phyloP scores from a whole-genome alignment of 2,329 filamentous ascomycete species.

The Talaromyces sp. region DNA sequence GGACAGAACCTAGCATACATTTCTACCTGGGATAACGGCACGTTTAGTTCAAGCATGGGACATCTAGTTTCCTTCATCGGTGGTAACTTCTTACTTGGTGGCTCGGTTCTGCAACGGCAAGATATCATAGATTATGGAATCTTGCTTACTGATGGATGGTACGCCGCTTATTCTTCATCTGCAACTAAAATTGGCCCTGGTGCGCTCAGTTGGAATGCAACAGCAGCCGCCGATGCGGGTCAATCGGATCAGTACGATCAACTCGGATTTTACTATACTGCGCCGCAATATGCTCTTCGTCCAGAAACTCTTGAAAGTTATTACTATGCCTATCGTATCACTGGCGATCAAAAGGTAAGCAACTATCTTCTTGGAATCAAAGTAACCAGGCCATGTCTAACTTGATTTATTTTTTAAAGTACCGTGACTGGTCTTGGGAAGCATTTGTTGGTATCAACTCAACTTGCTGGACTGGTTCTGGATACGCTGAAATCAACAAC shows the following conservation, averaged over 20 bases:
- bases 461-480: constrained; percentile 60
- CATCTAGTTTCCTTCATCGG: constrained; percentile 75
- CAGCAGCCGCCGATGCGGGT: constrained; percentile 37
- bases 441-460: constrained; percentile 65
- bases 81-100: constrained; percentile 82
- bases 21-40: constrained; percentile 32
- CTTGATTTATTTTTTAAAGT: constrained; percentile 33
- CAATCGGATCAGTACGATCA: constrained; percentile 57
- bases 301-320: constrained; percentile 79
- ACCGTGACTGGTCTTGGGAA: constrained; percentile 80
- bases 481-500: constrained; percentile 61
- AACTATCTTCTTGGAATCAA: background rate
- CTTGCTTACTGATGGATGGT: constrained; percentile 65
- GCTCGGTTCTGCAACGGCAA: constrained; percentile 60
- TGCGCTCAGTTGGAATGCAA: constrained; percentile 58
- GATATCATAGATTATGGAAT: constrained; percentile 74
- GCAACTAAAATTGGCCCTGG: constrained; percentile 74
- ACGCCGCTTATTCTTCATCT: constrained; percentile 65
- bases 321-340: constrained; percentile 82
- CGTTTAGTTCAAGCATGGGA: constrained; percentile 29
- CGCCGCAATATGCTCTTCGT: constrained; percentile 61
- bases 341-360: constrained; percentile 57
- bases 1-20: constrained; percentile 68
- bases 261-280: constrained; percentile 67
- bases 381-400: no score